These are phyloP conservation scores for Pythium phragmiticola DNA, from an alignment of 352 stramenopile species.

Conservation along the genomic window DNA sequence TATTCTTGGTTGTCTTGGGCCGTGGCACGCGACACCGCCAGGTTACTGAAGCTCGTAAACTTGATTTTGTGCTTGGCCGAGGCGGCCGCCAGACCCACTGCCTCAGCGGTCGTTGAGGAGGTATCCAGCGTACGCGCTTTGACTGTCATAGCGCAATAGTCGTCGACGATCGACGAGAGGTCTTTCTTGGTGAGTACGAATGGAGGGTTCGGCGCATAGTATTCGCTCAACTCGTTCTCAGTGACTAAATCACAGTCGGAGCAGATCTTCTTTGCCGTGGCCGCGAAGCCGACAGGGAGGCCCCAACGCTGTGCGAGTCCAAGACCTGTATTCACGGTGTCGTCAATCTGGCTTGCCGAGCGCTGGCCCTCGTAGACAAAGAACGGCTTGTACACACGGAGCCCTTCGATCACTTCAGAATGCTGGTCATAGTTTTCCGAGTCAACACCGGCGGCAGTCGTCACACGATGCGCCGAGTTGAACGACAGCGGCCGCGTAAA, in stretches of 20 bases:
- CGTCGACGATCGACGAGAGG: conserved; percentile 49
- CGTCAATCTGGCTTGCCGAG: conserved; percentile 32
- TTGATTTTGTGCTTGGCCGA: conserved; percentile 65
- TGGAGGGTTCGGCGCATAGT: conserved; percentile 53
- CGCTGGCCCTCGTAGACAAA: conserved; percentile 72
- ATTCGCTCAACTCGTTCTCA: conserved; percentile 42
- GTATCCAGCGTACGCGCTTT: conserved; percentile 41
- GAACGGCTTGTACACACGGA: conserved; percentile 80
- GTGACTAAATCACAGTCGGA: conserved; percentile 37
- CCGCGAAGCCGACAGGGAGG: conserved; percentile 40
- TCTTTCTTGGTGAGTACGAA: conserved; percentile 60
- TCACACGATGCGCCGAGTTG: conserved; percentile 61
- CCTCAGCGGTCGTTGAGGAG: conserved; percentile 45
- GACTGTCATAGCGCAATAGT: conserved; percentile 67
- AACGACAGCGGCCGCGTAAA: conserved; percentile 66
- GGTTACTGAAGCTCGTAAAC: conserved; percentile 73
- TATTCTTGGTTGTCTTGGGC: conserved; percentile 40
- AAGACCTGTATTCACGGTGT: conserved; percentile 42
- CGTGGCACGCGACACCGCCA: conserved; percentile 43
- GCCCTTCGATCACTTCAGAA: conserved; percentile 63
- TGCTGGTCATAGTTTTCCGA: conserved; percentile 59
- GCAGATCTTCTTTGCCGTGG: conserved; percentile 40
- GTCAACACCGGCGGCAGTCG: conserved; percentile 45
- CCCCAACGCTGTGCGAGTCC: conserved; percentile 59
- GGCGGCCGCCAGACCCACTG: conserved; percentile 60